Evolutionary conservation across 1,284 basidiomycete genomes (phyloP).

Genomic region (Phylloboletellus chloephorus): DNA sequence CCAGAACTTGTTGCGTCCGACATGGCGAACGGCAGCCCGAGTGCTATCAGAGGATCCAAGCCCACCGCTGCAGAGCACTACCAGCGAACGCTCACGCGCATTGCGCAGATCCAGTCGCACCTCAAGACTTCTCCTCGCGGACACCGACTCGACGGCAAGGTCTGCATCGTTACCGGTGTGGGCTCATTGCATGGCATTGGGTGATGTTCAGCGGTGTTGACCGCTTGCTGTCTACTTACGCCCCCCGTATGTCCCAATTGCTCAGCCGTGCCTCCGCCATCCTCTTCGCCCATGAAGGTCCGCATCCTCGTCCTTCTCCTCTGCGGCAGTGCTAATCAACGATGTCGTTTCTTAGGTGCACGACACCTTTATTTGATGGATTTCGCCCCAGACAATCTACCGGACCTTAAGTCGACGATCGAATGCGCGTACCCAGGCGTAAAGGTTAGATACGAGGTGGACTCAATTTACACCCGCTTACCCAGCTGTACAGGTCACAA

Average conservation of each 20-base stretch:
- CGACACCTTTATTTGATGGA: constrained; percentile 83
- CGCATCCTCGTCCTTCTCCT: constrained; percentile 9
- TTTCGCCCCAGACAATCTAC: constrained; percentile 65
- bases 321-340: constrained; percentile 5
- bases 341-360: constrained; percentile 52
- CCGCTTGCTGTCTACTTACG: constrained; percentile 12
- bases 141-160: constrained; percentile 68
- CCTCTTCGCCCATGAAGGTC: constrained; percentile 79
- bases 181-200: constrained; percentile 82
- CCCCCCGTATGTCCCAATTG: constrained; percentile 8
- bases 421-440: constrained; percentile 69
- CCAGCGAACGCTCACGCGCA: constrained; percentile 54
- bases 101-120: constrained; percentile 69
- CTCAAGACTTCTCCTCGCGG: constrained; percentile 52
- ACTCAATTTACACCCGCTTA: constrained; percentile 8
- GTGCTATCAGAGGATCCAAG: constrained; percentile 9
- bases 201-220: constrained; percentile 35
- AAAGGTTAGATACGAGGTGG: constrained; percentile 46
- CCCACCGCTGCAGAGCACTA: constrained; percentile 42
- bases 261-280: constrained; percentile 69
- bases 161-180: constrained; percentile 88
- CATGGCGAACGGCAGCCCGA: constrained; percentile 22
- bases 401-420: constrained; percentile 66
- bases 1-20: constrained; percentile 1
- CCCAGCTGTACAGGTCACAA: constrained; percentile 53